A percentile compares a stretch with the other conserved stretches of the same genome.
Evolutionary conservation across 2,329 filamentous ascomycete genomes (phyloP).

Genomic region (Fusarium coicis): DNA sequence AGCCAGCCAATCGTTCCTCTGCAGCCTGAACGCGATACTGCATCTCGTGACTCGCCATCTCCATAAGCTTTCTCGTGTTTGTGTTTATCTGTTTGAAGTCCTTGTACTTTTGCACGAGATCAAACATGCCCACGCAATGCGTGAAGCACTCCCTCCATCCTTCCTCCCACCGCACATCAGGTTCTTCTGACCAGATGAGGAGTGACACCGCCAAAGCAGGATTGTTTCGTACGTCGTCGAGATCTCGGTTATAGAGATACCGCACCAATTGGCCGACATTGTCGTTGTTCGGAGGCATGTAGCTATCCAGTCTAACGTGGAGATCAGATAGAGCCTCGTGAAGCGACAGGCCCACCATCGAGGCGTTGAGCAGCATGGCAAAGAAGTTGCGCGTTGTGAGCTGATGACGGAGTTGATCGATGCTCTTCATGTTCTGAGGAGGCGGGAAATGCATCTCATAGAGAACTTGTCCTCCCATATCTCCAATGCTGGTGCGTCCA

Average conservation of each 20-base stretch:
- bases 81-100: slow-evolving; percentile 70
- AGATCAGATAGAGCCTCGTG: slow-evolving; percentile 72
- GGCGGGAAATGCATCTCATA: slow-evolving; percentile 73
- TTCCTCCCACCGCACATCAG: slow-evolving; percentile 70
- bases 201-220: slow-evolving; percentile 69
- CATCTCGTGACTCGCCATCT: slow-evolving; percentile 69
- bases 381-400: slow-evolving; percentile 77
- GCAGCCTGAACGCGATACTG: slow-evolving; percentile 71
- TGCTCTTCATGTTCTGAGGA: slow-evolving; percentile 59
- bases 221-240: slow-evolving; percentile 73
- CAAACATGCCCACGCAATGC: slow-evolving; percentile 73
- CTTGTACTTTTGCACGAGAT: slow-evolving; percentile 59
- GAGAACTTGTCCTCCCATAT: slow-evolving; percentile 64
- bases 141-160: slow-evolving; percentile 75
- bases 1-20: slow-evolving; percentile 68
- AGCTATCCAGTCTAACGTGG: slow-evolving; percentile 68
- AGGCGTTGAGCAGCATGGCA: slow-evolving; percentile 71
- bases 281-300: slow-evolving; percentile 66
- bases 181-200: slow-evolving; percentile 73
- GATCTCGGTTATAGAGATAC: slow-evolving; percentile 67
- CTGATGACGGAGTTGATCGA: slow-evolving; percentile 65
- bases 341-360: slow-evolving; percentile 72
- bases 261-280: slow-evolving; percentile 69
- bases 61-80: slow-evolving; percentile 71
- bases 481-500: slow-evolving; percentile 50